A percentile compares a stretch with the other conserved stretches of the same genome.
These are phyloP conservation scores for Hyphopichia fennica DNA, from an alignment of 1,139 yeast species.

Conservation along the genomic window DNA sequence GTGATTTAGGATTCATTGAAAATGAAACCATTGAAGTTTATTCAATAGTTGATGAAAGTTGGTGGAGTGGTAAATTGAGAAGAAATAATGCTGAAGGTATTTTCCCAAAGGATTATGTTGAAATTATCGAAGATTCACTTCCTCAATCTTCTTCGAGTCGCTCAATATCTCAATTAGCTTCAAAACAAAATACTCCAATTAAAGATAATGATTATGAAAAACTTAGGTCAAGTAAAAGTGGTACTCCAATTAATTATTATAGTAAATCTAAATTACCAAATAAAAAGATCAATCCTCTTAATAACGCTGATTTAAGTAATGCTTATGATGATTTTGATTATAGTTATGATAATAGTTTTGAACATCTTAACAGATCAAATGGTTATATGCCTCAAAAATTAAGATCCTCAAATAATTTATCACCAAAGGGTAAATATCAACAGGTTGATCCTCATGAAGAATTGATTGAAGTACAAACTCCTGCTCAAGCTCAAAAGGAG, in stretches of 20 bases:
- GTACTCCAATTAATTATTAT: conserved; percentile 16
- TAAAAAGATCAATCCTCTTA: conserved; percentile 13
- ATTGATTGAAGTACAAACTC: conserved; percentile 5
- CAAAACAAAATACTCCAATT: conserved; percentile 18
- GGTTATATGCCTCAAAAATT: conserved; percentile 1
- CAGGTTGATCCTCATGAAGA: conserved; percentile 15
- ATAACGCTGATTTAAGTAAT: conserved; percentile 20
- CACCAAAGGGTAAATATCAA: background rate
- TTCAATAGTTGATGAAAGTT: conserved; percentile 79
- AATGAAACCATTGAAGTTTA: conserved; percentile 87
- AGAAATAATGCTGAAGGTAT: conserved; percentile 83
- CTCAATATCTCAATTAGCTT: conserved; percentile 10
- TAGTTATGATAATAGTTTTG: conserved; percentile 21
- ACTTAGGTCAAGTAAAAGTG: conserved; percentile 12
- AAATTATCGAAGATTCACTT: conserved; percentile 39
- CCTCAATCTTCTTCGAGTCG: conserved; percentile 14
- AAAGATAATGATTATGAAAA: conserved; percentile 15
- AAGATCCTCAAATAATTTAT: background rate
- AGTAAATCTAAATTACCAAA: conserved; percentile 14
- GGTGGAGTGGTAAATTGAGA: conserved; percentile 86
- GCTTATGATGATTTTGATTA: conserved; percentile 16
- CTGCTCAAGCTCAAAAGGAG: conserved; percentile 18
- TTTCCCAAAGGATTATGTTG: conserved; percentile 89
- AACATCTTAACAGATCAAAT: background rate
- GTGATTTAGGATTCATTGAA: conserved; percentile 90